Evolutionary conservation across 805 yeast species (phyloP), one percentile per base, ranked within the genome.

Genomic region (Helenozyma rhizophorensis): DNA sequence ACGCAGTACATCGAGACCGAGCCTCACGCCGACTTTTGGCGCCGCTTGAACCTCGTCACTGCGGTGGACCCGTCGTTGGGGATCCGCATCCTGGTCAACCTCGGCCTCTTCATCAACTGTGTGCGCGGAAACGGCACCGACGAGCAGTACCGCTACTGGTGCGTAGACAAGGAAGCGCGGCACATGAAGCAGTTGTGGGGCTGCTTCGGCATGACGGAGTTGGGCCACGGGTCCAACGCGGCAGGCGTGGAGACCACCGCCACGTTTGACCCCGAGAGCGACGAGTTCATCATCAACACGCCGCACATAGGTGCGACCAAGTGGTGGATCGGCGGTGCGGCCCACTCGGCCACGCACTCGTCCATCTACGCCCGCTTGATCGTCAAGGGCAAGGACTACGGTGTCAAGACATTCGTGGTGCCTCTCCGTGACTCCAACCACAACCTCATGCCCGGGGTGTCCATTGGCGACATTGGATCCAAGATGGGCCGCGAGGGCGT

Each of bases 281-380:
- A 66, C 44, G 66, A 65, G 47, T 67, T 67, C 39, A 45, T 66
- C 35, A 59, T 67, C 41, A 62, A 63, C 51, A 67, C 72, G 19
- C 72, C 72, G 5, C 71, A 66, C 43, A 58, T 67, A 39, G 71
- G 72, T 39, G 72, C 72, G 28, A 67, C 72, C 40, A 67, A 67
- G 48, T 67, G 72, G 72, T 67, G 72, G 72, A 67, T 67, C 38
- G 72, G 72, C 24, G 72, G 72, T 37, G 72, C 72, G 36, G 72
- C 72, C 21, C 72, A 67, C 41, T 65, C 71, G 9, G 60, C 72
- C 18, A 66, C 72, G 14, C 72, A 67, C 45, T 48, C 60, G 25
- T 37, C 62, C 14, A 53, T 53, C 32, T 67, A 67, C 40, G 72
- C 71, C 30, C 56, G 72, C 39, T 62, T 67, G 37, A 54, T 63